Conservation (phyloP, 257 asterid species). For the Solanum ossicruentum region DNA sequence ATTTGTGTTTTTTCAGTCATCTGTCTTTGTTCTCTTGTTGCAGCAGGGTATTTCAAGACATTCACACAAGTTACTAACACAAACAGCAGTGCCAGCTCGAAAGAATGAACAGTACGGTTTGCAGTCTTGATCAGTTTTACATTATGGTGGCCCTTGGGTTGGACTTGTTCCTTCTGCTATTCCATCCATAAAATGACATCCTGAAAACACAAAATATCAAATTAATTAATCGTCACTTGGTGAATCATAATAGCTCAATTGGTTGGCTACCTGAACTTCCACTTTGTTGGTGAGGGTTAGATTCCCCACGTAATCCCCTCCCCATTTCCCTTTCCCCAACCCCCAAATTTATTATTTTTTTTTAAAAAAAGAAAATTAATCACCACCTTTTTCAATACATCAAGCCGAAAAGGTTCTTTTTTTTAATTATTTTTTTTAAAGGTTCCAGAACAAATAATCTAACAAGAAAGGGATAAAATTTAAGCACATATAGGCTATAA, state of each 20-base stretch:
- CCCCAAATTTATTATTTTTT: no score
- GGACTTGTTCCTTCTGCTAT: not conserved
- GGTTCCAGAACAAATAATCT: not conserved
- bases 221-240: not conserved
- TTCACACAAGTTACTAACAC: not conserved
- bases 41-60: not conserved
- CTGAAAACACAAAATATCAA: not conserved
- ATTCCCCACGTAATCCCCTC: no score
- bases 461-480: not conserved
- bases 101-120: not conserved
- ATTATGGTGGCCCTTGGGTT: not conserved
- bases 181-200: not conserved
- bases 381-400: not conserved
- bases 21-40: not conserved
- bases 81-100: not conserved
- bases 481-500: not conserved
- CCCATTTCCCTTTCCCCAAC: no score
- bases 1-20: not conserved
- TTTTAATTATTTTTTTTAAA: no score
- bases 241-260: no score
- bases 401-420: not conserved
- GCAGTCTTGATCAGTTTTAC: not conserved
- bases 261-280: no score
- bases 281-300: no score
- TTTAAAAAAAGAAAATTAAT: no score